Percentiles rank a stretch among this genome's conserved stretches.
These are phyloP conservation scores for Didymellaceae sp. DNA, from an alignment of 2,329 filamentous ascomycete species.

Conservation along the genomic window DNA sequence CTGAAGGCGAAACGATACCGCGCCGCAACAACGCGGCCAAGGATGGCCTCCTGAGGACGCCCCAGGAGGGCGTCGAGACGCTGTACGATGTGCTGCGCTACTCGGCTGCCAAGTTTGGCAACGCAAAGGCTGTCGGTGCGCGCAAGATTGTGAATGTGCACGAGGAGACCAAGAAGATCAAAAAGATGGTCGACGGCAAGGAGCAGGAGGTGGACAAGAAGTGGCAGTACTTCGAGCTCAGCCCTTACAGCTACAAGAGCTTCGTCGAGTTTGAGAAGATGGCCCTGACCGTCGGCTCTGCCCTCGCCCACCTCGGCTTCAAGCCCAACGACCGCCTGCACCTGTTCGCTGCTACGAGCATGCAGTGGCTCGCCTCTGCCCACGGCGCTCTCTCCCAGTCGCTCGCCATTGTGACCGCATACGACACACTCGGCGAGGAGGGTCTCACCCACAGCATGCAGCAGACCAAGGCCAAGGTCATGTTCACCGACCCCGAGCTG, in stretches of 20 bases:
- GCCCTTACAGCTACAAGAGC: conserved; percentile 75
- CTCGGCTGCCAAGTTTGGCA: conserved; percentile 64
- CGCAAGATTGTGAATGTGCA: conserved; percentile 79
- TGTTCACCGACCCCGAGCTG: conserved; percentile 86
- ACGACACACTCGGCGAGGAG: conserved; percentile 86
- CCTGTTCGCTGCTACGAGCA: conserved; percentile 80
- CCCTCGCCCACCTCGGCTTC: conserved; percentile 76
- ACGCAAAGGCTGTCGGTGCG: conserved; percentile 64
- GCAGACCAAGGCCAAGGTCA: conserved; percentile 79
- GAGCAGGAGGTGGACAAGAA: conserved; percentile 84
- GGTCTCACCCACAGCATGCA: conserved; percentile 85
- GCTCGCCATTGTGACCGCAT: conserved; percentile 90
- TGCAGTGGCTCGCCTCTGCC: conserved; percentile 83
- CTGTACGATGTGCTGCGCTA: conserved; percentile 79
- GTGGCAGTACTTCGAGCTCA: conserved; percentile 89
- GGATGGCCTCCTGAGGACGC: conserved; percentile 70
- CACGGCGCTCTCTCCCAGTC: conserved; percentile 83
- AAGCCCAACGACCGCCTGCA: conserved; percentile 72
- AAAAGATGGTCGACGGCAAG: conserved; percentile 85
- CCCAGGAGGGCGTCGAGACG: conserved; percentile 73
- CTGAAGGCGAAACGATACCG: conserved; percentile 83
- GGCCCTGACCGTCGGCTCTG: conserved; percentile 72
- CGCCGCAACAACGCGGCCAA: conserved; percentile 75
- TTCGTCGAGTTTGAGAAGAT: conserved; percentile 80
- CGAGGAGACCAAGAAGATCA: conserved; percentile 84